Evolutionary conservation across 208 protist genomes (phyloP), one percentile per base, ranked within the genome.

Genomic region (Leptomonas pyrrhocoris): DNA sequence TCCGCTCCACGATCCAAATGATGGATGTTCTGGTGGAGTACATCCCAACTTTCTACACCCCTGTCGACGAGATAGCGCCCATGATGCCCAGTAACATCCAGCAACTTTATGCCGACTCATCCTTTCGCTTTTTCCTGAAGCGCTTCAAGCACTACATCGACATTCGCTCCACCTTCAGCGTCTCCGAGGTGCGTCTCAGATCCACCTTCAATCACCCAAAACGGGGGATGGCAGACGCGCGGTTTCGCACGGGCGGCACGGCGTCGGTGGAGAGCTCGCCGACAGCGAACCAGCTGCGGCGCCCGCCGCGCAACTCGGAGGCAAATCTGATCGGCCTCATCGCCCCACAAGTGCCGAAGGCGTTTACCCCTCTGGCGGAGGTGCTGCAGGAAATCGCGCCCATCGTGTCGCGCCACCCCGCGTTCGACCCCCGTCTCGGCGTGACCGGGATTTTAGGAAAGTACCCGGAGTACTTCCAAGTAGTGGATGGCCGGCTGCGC

Each of bases 401-500:
- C 46, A 84, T 94, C 23, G 75, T 96, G 15, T 86, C 89, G 18
- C 83, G 81, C 7, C 89, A 96, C 76, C 85, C 88, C 2, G 83
- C 85, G 2, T 94, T 94, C 71, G 84, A 94, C 65, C 34, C 89
- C 12, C 85, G 88, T 0, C 81, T 94, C 7, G 92, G 92, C 18
- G 85, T 94, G 34, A 88, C 77, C 8, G 92, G 89, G 21, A 65
- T 94, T 28, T 81, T 96, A 40, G 88, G 89, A 40, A 94, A 94
- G 76, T 94, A 96, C 67, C 86, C 86, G 2, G 86, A 94, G 62
- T 96, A 96, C 68, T 93, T 96, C 65, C 92, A 96, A 58, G 59
- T 94, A 34, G 74, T 80, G 13, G 81, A 92, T 36, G 80, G 84
- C 4, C 81, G 80, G 64, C 60, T 94, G 36, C 92, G 92, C 19